Evolutionary conservation across 1,139 yeast genomes (phyloP).

Genomic region (Geotrichum restrictum): DNA sequence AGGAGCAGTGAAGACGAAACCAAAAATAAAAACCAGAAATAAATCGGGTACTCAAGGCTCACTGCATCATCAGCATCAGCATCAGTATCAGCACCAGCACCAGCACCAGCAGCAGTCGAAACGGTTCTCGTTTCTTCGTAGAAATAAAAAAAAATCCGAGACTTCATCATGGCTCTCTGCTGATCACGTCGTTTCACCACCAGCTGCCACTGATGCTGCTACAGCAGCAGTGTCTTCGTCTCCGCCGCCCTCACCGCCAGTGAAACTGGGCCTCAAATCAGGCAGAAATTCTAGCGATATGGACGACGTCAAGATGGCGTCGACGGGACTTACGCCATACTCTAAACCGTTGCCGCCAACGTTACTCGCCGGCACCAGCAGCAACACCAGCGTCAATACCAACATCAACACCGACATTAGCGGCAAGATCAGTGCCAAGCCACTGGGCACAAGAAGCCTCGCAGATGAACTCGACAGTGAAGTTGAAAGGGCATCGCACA

Average conservation of each 20-base stretch:
- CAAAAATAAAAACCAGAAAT: background rate
- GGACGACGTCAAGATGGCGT: no score
- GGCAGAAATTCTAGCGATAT: no score
- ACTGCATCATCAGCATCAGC: background rate
- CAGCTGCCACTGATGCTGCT: no score
- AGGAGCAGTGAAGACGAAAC: no score
- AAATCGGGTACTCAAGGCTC: background rate
- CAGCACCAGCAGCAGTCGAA: background rate
- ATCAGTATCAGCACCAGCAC: no score
- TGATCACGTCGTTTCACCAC: background rate
- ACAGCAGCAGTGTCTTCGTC: background rate
- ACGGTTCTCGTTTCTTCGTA: constrained; percentile 6
- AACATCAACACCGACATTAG: background rate
- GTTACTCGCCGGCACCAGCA: background rate
- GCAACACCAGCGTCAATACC: background rate
- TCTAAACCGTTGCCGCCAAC: no score
- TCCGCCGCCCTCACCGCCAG: background rate
- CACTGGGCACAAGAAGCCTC: background rate
- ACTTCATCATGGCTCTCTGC: background rate
- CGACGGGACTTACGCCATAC: no score
- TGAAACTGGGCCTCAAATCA: no score
- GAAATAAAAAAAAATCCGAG: background rate
- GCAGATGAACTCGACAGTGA: background rate
- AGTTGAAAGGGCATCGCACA: background rate
- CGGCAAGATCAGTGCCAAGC: no score